A percentile compares a stretch with the other conserved stretches of the same genome.
Conservation (phyloP, 23 red algal species). For the Gracilariopsis chorda region DNA sequence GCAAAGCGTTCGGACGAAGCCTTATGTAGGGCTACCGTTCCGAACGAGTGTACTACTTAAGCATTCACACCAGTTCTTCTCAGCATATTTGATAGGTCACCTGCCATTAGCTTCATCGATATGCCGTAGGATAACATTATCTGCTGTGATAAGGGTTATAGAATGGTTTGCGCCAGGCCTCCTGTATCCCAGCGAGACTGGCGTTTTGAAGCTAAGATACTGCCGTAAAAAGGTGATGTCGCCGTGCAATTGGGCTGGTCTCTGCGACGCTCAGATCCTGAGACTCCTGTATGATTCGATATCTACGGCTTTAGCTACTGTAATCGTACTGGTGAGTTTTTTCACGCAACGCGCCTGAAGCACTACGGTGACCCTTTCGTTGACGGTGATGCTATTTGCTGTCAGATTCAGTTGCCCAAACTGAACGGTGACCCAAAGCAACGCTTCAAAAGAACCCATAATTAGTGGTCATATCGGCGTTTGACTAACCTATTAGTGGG, state of each 20-base stretch:
- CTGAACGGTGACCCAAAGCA: neutral
- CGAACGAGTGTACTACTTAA: neutral
- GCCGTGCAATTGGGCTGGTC: constrained; percentile 70
- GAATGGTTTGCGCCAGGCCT: constrained; percentile 25
- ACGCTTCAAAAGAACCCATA: neutral
- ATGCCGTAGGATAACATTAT: neutral
- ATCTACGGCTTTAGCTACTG: constrained; percentile 59
- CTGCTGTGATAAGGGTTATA: constrained; percentile 26
- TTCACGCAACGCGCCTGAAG: neutral
- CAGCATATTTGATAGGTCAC: constrained; percentile 40
- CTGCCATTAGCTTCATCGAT: constrained; percentile 13
- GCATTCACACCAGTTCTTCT: constrained; percentile 12
- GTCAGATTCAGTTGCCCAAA: constrained; percentile 29
- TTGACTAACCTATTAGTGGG: constrained; percentile 26
- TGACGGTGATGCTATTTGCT: constrained; percentile 45
- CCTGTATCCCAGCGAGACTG: constrained; percentile 33
- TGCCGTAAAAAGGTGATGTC: neutral
- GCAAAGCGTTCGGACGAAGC: neutral
- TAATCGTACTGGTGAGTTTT: constrained; percentile 57
- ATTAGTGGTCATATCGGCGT: constrained; percentile 29
- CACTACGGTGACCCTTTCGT: constrained; percentile 31
- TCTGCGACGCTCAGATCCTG: constrained; percentile 49
- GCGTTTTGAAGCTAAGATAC: constrained; percentile 31
- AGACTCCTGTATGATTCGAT: constrained; percentile 69
- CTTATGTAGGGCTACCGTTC: neutral